A percentile compares a stretch with the other conserved stretches of the same genome.
These are phyloP conservation scores for Pseudogymnoascus sp. DNA, from an alignment of 2,329 filamentous ascomycete species.

Conservation along the genomic window DNA sequence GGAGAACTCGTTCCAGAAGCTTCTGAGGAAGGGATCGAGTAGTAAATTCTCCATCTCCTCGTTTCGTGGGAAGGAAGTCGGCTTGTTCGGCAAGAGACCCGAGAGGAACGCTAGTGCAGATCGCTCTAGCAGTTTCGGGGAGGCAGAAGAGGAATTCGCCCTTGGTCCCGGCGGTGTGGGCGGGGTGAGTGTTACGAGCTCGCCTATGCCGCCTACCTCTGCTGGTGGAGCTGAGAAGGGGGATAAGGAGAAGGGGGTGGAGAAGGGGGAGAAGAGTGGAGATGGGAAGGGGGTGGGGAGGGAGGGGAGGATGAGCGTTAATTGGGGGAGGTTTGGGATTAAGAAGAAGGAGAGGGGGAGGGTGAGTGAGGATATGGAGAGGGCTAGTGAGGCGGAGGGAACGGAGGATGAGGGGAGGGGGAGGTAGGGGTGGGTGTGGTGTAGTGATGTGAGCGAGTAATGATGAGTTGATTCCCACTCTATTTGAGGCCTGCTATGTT, in stretches of 20 bases:
- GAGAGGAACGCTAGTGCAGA: slow-evolving; percentile 42
- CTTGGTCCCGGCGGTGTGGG: slow-evolving; percentile 9
- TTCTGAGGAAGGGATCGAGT: slow-evolving; percentile 57
- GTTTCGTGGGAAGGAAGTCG: slow-evolving; percentile 41
- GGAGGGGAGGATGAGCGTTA: slow-evolving; percentile 23
- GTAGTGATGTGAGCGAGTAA: not conserved
- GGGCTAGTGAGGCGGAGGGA: slow-evolving; percentile 23
- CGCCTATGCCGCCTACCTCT: slow-evolving; percentile 27
- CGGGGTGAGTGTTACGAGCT: slow-evolving; percentile 48
- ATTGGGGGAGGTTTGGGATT: slow-evolving; percentile 24
- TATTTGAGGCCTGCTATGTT: not conserved
- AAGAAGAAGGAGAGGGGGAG: slow-evolving; percentile 21
- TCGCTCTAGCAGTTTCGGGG: slow-evolving; percentile 47
- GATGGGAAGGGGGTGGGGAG: slow-evolving; percentile 14
- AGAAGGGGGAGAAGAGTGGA: slow-evolving; percentile 19
- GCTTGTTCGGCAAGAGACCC: not conserved
- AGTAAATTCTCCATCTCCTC: slow-evolving; percentile 57
- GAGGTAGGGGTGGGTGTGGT: not conserved
- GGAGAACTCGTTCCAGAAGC: slow-evolving; percentile 41
- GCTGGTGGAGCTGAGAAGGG: slow-evolving; percentile 41
- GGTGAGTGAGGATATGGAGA: slow-evolving; percentile 25
- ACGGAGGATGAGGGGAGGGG: slow-evolving; percentile 20
- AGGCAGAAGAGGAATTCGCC: slow-evolving; percentile 41
- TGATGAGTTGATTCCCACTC: not conserved
- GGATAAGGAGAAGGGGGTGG: slow-evolving; percentile 34